Base-by-base conservation (phyloP, 805 yeast species). In the Tetrapisispora arboricola region DNA sequence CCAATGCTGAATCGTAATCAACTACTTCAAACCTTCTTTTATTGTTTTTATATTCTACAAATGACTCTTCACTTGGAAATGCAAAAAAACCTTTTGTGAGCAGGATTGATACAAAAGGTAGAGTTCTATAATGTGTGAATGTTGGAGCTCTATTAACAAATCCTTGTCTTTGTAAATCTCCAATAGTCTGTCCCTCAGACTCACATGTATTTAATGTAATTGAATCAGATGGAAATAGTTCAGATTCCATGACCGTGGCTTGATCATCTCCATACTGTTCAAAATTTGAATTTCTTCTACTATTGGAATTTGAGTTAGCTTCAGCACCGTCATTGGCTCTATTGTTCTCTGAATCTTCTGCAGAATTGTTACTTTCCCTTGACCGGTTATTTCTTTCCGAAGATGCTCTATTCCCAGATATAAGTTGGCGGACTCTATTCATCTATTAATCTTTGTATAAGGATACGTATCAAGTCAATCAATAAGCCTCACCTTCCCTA, bases 61-160 rank as follows among this genome's bases (percentile, higher is more conserved):
- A 53, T 2, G 70, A 53, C 12, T 48, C 43, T 32, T 62, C 63
- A 26, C 66, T 61, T 3, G 70, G 63, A 46, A 65, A 65, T n/a
- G 63, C 56, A 40, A 48, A 63, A 32, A 63, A 46, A 1, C 71
- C 71, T 36, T 61, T 63, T 21, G 61, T 58, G 32, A 66, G 49
- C 16, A 63, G 25, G 4, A 59, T 47, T 2, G 66, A 57, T 0
- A 57, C 56, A 13, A 66, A 53, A 0, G 65, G 67, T 25, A 65
- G 40, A 3, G 54, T 49, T 31, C 71, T 50, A 9, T 36, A 38
- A 11, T 49, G 42, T 8, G 39, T 43, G 21, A 58, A 57, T 10
- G 45, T 41, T 5, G 64, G 64, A 18, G 57, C 48, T 30, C 61
- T 46, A 37, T 59, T 59, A 7, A 56, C 55, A 40, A 39, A 57